These are phyloP conservation scores for Geranium incanum DNA, from an alignment of 441 rosid species.

Conservation along the genomic window DNA sequence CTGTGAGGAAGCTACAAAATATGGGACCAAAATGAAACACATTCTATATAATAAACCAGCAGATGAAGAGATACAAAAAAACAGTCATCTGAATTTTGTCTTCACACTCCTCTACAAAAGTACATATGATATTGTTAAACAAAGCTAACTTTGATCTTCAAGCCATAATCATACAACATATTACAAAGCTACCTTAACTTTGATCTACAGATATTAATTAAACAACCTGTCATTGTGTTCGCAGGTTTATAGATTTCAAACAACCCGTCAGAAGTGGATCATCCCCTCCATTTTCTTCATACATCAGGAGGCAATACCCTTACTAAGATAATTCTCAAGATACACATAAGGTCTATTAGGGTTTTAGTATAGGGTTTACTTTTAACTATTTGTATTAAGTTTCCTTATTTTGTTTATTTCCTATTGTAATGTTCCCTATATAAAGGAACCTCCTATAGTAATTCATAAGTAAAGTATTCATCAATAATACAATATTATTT, in stretches of 20 bases:
- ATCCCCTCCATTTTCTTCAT: too few species aligned
- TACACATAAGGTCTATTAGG: background rate
- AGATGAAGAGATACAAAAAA: background rate
- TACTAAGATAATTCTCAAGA: background rate
- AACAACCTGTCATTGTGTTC: background rate
- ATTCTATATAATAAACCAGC: background rate
- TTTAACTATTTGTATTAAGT: too few species aligned
- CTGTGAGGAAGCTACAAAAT: slow-evolving; percentile 39
- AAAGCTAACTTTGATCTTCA: background rate
- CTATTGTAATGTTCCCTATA: too few species aligned
- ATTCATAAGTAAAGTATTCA: too few species aligned
- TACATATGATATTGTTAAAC: background rate
- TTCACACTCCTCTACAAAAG: background rate
- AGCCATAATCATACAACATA: background rate
- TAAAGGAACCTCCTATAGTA: too few species aligned
- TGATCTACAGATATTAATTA: background rate
- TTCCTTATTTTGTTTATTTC: too few species aligned
- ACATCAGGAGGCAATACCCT: too few species aligned
- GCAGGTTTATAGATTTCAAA: background rate
- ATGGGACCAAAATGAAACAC: slow-evolving; percentile 9
- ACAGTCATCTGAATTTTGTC: background rate
- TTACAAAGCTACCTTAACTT: background rate
- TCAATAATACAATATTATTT: too few species aligned
- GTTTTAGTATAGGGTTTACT: too few species aligned
- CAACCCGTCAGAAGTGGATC: background rate